phyloP scores from a whole-genome alignment of 495 filamentous ascomycete species.

The Bacidia rubella region DNA sequence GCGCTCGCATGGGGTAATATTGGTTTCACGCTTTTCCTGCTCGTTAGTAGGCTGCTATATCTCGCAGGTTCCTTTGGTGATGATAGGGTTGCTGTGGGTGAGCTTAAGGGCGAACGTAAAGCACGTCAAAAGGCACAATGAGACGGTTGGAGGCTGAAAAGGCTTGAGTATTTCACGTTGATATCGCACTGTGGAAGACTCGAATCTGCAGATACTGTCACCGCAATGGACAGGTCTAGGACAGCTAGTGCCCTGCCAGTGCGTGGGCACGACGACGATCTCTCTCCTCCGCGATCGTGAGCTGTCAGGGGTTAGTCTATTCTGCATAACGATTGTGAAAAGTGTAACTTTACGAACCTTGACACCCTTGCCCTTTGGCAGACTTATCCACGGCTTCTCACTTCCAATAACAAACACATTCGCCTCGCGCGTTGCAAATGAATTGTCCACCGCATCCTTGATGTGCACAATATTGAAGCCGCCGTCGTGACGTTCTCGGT shows the following conservation, averaged over 20 bases:
- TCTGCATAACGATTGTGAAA: not conserved
- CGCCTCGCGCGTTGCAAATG: slow-evolving; percentile 93
- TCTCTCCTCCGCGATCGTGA: slow-evolving; percentile 94
- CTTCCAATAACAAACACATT: slow-evolving; percentile 97
- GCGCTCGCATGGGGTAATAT: slow-evolving; percentile 62
- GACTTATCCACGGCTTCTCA: slow-evolving; percentile 97
- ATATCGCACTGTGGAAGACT: no score
- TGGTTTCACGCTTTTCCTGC: slow-evolving; percentile 42
- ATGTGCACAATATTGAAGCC: slow-evolving; percentile 99
- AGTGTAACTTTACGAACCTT: slow-evolving; percentile 44
- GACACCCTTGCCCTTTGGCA: slow-evolving; percentile 99
- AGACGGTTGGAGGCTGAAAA: no score
- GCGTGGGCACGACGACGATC: slow-evolving; percentile 79
- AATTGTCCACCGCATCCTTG: slow-evolving; percentile 99
- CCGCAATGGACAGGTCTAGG: no score
- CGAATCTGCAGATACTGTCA: no score
- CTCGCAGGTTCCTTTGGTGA: slow-evolving; percentile 44
- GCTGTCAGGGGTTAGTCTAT: slow-evolving; percentile 29
- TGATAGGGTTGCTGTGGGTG: not conserved
- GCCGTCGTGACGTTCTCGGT: slow-evolving; percentile 98
- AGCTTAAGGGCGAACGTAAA: no score
- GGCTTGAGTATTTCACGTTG: no score
- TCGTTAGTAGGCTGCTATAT: slow-evolving; percentile 42
- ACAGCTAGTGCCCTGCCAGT: slow-evolving; percentile 41
- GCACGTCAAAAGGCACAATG: no score